Evolutionary conservation across 1,284 basidiomycete species (phyloP).

Genomic region (Flammula alnicola): DNA sequence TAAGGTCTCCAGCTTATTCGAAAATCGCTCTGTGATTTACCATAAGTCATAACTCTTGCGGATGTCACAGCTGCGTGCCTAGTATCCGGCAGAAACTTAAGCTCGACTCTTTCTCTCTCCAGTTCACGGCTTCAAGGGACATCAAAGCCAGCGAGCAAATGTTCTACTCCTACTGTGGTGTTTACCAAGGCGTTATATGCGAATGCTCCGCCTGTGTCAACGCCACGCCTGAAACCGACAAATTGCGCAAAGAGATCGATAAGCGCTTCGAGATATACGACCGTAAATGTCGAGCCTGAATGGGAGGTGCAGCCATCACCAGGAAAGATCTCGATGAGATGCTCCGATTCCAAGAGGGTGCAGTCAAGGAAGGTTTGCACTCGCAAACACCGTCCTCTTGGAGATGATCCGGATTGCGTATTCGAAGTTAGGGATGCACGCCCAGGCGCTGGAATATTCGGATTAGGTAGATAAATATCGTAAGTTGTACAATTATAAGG

Average conservation of each 20-base stretch:
- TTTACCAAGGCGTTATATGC: constrained; percentile 26
- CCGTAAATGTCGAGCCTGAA: neutral
- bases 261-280: neutral
- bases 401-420: too few relatives aligned
- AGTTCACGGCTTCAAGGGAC: constrained; percentile 32
- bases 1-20: neutral
- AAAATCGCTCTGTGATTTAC: neutral
- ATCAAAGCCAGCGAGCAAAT: constrained; percentile 40
- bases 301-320: neutral
- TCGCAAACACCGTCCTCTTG: too few relatives aligned
- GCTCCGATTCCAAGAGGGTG: neutral
- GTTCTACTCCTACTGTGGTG: constrained; percentile 30
- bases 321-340: neutral
- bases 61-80: constrained; percentile 31
- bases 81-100: constrained; percentile 32
- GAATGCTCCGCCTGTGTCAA: constrained; percentile 27
- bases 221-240: constrained; percentile 23
- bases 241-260: constrained; percentile 4
- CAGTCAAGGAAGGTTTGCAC: constrained; percentile 1
- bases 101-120: constrained; percentile 31
- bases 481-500: too few relatives aligned
- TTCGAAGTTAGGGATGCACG: too few relatives aligned
- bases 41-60: neutral
- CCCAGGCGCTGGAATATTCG: too few relatives aligned
- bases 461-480: too few relatives aligned